A percentile compares a stretch with the other conserved stretches of the same genome.
Conservation (phyloP, 352 stramenopile genomes). For the Pythium vanterpoolii region DNA sequence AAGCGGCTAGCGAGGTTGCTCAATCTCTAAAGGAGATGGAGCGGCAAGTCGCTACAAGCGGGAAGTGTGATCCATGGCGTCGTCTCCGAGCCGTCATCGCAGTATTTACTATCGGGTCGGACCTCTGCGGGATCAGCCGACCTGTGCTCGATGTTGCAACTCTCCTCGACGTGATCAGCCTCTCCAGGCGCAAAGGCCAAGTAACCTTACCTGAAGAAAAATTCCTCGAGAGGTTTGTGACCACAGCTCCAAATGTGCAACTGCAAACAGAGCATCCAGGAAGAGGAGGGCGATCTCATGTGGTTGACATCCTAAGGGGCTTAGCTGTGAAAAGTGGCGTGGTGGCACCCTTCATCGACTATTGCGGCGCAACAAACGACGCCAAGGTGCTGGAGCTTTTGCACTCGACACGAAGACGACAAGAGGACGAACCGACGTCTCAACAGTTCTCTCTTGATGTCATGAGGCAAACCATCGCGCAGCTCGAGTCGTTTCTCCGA, state of each 20-base stretch:
- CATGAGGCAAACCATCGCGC: not conserved
- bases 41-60: not conserved
- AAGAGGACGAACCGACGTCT: not conserved
- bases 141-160: not conserved
- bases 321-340: not conserved
- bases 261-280: not conserved
- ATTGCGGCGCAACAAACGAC: not conserved
- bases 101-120: not conserved
- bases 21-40: not conserved
- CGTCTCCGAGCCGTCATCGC: not conserved
- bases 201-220: not conserved
- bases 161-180: not conserved
- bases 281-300: not conserved
- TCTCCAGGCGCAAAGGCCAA: not conserved
- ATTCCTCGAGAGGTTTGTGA: not conserved
- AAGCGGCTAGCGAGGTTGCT: not conserved
- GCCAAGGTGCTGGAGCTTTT: not conserved
- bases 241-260: not conserved
- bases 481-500: constrained; percentile 5
- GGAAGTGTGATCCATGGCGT: not conserved
- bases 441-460: not conserved
- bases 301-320: not conserved
- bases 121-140: not conserved
- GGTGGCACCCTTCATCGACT: not conserved
- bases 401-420: not conserved